Evolutionary conservation across 2,329 filamentous ascomycete species (phyloP).

Genomic region (Dactylellina sp.): DNA sequence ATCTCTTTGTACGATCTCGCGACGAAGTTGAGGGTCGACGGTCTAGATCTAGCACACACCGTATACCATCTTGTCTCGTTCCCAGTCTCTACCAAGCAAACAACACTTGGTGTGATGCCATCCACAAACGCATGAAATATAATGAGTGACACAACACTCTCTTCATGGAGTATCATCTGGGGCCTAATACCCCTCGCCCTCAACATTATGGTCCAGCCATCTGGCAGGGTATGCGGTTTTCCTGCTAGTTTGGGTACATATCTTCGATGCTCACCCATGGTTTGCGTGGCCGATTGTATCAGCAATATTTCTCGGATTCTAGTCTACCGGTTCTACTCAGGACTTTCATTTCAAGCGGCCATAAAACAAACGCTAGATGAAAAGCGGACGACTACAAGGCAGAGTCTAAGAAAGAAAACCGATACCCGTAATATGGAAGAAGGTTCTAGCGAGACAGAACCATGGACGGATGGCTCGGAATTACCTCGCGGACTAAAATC

Average conservation of each 20-base stretch:
- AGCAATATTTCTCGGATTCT: background rate
- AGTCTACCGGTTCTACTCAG: background rate
- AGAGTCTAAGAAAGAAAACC: no score
- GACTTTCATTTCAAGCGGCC: background rate
- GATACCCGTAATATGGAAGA: no score
- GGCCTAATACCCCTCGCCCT: conserved; percentile 1
- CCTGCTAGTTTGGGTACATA: background rate
- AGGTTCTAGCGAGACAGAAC: no score
- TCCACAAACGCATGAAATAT: no score
- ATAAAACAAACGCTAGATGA: background rate
- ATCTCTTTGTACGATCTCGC: no score
- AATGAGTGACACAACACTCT: background rate
- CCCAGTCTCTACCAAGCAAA: no score
- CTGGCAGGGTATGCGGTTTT: conserved; percentile 1
- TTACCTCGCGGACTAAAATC: no score
- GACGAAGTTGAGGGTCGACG: no score
- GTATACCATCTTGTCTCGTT: no score
- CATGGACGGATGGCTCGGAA: no score
- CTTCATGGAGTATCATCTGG: background rate
- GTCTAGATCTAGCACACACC: no score
- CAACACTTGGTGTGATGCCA: no score
- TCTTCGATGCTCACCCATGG: conserved; percentile 4
- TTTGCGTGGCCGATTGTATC: background rate
- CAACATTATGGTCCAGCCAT: background rate
- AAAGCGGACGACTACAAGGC: background rate